Evolutionary conservation across 2,329 filamentous ascomycete species (phyloP).

Genomic region (Akanthomyces lecanii): DNA sequence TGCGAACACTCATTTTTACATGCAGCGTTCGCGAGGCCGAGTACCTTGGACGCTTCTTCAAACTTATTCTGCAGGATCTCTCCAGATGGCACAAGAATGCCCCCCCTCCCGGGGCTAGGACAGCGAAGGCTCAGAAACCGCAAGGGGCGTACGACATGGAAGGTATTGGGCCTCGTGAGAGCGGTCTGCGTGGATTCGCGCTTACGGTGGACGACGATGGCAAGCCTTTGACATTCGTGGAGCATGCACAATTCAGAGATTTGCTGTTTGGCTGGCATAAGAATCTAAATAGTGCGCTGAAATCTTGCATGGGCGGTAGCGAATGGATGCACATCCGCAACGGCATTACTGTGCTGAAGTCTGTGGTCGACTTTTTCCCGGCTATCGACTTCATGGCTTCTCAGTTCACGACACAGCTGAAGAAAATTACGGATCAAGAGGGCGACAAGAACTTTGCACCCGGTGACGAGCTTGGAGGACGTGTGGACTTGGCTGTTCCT

Average conservation of each 20-base stretch:
- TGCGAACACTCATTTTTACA: slow-evolving; percentile 79
- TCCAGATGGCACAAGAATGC: slow-evolving; percentile 79
- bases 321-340: slow-evolving; percentile 99
- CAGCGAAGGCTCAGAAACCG: slow-evolving; percentile 45
- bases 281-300: slow-evolving; percentile 72
- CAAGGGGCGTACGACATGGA: slow-evolving; percentile 80
- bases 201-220: slow-evolving; percentile 62
- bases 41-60: slow-evolving; percentile 87
- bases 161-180: slow-evolving; percentile 50
- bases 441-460: slow-evolving; percentile 43
- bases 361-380: slow-evolving; percentile 77
- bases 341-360: slow-evolving; percentile 83
- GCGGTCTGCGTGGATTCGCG: slow-evolving; percentile 71
- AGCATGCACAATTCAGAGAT: slow-evolving; percentile 82
- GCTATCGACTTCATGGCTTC: slow-evolving; percentile 83
- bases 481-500: slow-evolving; percentile 71
- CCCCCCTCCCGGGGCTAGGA: slow-evolving; percentile 41
- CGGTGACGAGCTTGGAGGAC: slow-evolving; percentile 52
- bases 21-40: slow-evolving; percentile 89
- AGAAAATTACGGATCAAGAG: slow-evolving; percentile 62
- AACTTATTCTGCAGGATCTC: slow-evolving; percentile 74
- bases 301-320: slow-evolving; percentile 71
- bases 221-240: slow-evolving; percentile 66
- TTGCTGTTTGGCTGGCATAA: slow-evolving; percentile 89
- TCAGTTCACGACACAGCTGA: slow-evolving; percentile 59